Base-by-base conservation (phyloP, 2,329 filamentous ascomycete species). In the Aspergillaceae sp. region DNA sequence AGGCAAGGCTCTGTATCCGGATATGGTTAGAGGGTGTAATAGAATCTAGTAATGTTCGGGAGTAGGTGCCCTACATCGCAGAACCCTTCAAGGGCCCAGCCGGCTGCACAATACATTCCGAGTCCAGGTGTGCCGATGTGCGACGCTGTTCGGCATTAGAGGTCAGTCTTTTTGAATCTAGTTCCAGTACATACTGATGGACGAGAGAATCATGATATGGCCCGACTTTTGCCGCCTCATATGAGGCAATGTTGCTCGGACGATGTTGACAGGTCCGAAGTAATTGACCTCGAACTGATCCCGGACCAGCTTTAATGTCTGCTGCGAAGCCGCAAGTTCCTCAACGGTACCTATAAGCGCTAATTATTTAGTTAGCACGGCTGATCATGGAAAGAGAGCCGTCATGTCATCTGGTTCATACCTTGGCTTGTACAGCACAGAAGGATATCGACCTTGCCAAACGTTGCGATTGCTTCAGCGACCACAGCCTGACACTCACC, bases 261-360 rank as follows among this genome's bases (percentile, higher is more conserved):
- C 94, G 63, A 94, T 87, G 68, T 97, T 97, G 65, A 97, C 84
- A 48, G 94, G 89, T 1, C 87, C 88, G 66, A 97, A 97, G 74
- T 94, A 97, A 58, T 94, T 88, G 52, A 82, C 83, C 66, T 97
- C 91, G 64, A 97, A 96, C 64, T 96, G 91, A 60, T 94, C 87
- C 50, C 86, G 81, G 33, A 94, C 84, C 11, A 96, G 77, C 48
- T 84, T 88, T 55, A 84, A 78, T 1, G 87, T 89, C 38, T 82
- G 78, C 4, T 77, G 76, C 27, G 77, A 83, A 29, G 86, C 84
- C 1, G 84, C 83, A 28, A 96, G 74, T 66, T 98, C 92, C 68
- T 97, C 92, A 5, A 97, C 85, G 0, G 88, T 86, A 36, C 91
- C 92, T 32, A 97, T 81, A 30, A 96, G 80, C 52, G 88, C 87